phyloP scores from a whole-genome alignment of 2,329 filamentous ascomycete species.

The Stemphylium beticola region DNA sequence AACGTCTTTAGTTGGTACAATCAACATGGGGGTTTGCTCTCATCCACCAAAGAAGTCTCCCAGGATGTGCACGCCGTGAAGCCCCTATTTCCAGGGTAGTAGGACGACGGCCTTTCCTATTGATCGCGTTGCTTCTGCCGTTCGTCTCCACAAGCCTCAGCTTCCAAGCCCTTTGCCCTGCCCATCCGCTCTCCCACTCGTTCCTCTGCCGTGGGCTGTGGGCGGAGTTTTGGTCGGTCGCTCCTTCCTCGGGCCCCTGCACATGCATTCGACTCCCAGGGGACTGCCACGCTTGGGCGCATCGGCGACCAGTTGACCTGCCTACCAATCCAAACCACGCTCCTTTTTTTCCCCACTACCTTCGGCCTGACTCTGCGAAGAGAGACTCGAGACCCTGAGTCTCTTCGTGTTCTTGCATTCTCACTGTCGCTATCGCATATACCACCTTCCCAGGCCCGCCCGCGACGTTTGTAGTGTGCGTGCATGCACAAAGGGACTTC shows the following conservation, averaged over 20 bases:
- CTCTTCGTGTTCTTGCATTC: constrained; percentile 1
- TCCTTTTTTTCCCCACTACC: constrained; percentile 17
- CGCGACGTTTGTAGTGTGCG: constrained; percentile 1
- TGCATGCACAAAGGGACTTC: neutral
- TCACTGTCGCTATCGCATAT: neutral
- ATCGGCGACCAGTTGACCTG: constrained; percentile 1
- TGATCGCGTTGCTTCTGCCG: neutral
- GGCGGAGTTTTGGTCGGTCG: constrained; percentile 9
- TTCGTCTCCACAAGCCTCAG: neutral
- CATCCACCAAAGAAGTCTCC: constrained; percentile 6
- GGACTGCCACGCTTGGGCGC: constrained; percentile 8
- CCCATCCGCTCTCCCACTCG: constrained; percentile 8
- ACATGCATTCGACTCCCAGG: constrained; percentile 4
- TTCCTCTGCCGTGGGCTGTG: constrained; percentile 2
- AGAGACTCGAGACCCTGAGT: constrained; percentile 6
- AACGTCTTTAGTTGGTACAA: constrained; percentile 2
- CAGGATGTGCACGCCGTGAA: neutral
- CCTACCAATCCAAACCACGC: constrained; percentile 4
- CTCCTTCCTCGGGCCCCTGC: constrained; percentile 10
- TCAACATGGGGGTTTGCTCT: constrained; percentile 7
- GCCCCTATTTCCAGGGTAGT: constrained; percentile 11
- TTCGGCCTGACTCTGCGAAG: constrained; percentile 1
- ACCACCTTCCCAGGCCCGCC: neutral
- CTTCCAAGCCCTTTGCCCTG: neutral
- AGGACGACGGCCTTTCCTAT: neutral